Percentiles rank a stretch among this genome's conserved stretches.
Conservation (phyloP, 495 filamentous ascomycete genomes). For the Tetracladium setigerum region DNA sequence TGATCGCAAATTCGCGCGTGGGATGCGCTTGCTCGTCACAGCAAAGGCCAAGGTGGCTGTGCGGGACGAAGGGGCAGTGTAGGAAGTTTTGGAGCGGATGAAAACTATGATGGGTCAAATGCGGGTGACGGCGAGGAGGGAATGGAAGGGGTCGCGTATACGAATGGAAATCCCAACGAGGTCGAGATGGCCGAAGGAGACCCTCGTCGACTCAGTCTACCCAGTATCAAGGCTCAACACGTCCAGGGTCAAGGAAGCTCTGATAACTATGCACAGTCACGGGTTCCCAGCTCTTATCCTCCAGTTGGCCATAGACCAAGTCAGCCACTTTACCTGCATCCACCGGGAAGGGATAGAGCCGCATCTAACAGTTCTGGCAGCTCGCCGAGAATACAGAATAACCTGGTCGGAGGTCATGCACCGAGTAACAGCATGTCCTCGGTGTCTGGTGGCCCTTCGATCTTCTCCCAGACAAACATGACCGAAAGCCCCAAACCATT, state of each 20-base stretch:
- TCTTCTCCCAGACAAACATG: conserved; percentile 65
- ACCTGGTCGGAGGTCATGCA: conserved; percentile 33
- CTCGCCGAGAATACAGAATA: conserved; percentile 34
- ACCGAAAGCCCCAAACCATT: conserved; percentile 84
- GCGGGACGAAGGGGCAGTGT: conserved; percentile 83
- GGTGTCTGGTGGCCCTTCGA: conserved; percentile 42
- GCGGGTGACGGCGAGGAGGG: conserved; percentile 54
- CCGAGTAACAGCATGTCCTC: conserved; percentile 41
- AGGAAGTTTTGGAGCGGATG: conserved; percentile 76
- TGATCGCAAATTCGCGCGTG: conserved; percentile 87
- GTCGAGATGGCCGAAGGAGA: conserved; percentile 50
- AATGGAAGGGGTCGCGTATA: conserved; percentile 72
- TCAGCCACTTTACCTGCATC: conserved; percentile 45
- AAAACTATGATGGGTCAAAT: conserved; percentile 50
- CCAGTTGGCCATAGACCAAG: conserved; percentile 47
- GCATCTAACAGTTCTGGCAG: conserved; percentile 45
- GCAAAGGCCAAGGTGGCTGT: conserved; percentile 92
- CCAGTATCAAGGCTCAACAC: conserved; percentile 66
- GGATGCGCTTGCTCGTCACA: conserved; percentile 93
- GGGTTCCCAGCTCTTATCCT: conserved; percentile 70
- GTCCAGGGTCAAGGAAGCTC: conserved; percentile 41
- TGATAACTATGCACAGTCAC: conserved; percentile 42
- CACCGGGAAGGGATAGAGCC: conserved; percentile 45
- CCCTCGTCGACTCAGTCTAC: conserved; percentile 50
- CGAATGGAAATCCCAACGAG: conserved; percentile 57